Evolutionary conservation across 352 stramenopile genomes (phyloP).

Genomic region (Salisapilia sapeloensis): DNA sequence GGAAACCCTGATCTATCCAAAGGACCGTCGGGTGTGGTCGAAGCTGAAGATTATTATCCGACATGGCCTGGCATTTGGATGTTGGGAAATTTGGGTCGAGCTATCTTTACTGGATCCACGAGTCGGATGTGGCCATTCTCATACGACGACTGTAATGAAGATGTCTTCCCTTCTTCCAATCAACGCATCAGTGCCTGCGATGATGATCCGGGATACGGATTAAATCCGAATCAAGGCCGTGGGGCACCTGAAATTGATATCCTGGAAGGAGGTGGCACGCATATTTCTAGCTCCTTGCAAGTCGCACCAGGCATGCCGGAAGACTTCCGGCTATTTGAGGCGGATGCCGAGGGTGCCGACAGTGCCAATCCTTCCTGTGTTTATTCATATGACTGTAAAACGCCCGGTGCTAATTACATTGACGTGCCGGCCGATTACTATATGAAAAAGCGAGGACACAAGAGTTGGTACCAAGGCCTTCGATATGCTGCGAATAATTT

Average conservation of each 20-base stretch:
- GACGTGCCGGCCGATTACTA: conserved; percentile 22
- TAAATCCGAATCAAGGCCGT: conserved; percentile 66
- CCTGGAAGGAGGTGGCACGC: conserved; percentile 64
- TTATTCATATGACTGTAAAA: conserved; percentile 22
- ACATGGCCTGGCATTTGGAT: conserved; percentile 80
- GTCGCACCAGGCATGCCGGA: conserved; percentile 48
- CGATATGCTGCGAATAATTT: conserved; percentile 28
- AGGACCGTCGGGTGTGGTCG: conserved; percentile 2
- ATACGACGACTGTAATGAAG: conserved; percentile 66
- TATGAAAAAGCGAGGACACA: conserved; percentile 16
- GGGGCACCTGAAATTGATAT: conserved; percentile 91
- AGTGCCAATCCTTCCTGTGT: conserved; percentile 14
- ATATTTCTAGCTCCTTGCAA: conserved; percentile 83
- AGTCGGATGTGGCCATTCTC: conserved; percentile 84
- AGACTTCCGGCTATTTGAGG: conserved; percentile 25
- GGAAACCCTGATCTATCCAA: conserved; percentile 14
- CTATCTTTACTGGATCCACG: conserved; percentile 60
- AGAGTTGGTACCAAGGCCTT: conserved; percentile 36
- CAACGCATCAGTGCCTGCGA: conserved; percentile 80
- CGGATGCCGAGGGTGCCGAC: conserved; percentile 12
- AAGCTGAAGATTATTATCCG: conserved; percentile 3
- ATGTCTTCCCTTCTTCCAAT: conserved; percentile 49
- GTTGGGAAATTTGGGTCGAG: conserved; percentile 69
- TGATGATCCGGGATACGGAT: conserved; percentile 67
- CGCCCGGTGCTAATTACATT: conserved; percentile 17